phyloP scores from a whole-genome alignment of 2,329 filamentous ascomycete genomes.

The Moelleriella libera region DNA sequence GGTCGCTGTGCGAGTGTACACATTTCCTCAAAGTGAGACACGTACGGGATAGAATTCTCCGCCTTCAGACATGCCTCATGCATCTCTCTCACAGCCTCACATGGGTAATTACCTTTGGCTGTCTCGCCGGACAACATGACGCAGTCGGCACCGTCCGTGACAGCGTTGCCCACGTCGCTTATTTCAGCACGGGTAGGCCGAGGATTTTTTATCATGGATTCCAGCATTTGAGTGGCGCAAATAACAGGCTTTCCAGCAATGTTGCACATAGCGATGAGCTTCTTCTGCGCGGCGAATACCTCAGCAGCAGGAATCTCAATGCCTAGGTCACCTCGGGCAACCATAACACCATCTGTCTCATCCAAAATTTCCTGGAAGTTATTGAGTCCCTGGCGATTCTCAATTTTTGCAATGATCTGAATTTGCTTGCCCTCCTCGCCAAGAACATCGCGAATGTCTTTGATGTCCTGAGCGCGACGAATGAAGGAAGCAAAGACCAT shows the following conservation, averaged over 20 bases:
- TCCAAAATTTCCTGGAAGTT: constrained; percentile 96
- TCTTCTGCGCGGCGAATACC: constrained; percentile 99
- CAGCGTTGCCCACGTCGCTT: constrained; percentile 94
- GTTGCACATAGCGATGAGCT: constrained; percentile 99
- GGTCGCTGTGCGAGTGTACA: constrained; percentile 71
- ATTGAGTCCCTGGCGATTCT: constrained; percentile 99
- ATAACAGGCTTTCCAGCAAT: constrained; percentile 97
- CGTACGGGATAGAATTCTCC: constrained; percentile 93
- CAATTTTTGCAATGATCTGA: constrained; percentile 99
- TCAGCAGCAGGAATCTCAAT: constrained; percentile 98
- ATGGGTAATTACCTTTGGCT: constrained; percentile 91
- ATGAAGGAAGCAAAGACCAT: constrained; percentile 99
- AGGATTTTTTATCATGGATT: constrained; percentile 99
- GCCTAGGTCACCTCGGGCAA: constrained; percentile 87
- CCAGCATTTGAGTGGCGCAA: constrained; percentile 98
- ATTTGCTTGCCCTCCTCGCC: constrained; percentile 89
- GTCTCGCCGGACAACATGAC: constrained; percentile 99
- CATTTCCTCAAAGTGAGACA: constrained; percentile 93
- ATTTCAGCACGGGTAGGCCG: constrained; percentile 96
- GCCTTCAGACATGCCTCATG: constrained; percentile 93
- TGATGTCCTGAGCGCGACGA: constrained; percentile 84
- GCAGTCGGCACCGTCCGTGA: constrained; percentile 95
- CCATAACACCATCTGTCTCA: constrained; percentile 98
- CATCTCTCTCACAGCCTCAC: constrained; percentile 92
- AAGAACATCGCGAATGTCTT: constrained; percentile 79